A percentile compares a stretch with the other conserved stretches of the same genome.
Evolutionary conservation across 2,329 filamentous ascomycete genomes (phyloP).

Genomic region (Colletotrichum gigasporum): DNA sequence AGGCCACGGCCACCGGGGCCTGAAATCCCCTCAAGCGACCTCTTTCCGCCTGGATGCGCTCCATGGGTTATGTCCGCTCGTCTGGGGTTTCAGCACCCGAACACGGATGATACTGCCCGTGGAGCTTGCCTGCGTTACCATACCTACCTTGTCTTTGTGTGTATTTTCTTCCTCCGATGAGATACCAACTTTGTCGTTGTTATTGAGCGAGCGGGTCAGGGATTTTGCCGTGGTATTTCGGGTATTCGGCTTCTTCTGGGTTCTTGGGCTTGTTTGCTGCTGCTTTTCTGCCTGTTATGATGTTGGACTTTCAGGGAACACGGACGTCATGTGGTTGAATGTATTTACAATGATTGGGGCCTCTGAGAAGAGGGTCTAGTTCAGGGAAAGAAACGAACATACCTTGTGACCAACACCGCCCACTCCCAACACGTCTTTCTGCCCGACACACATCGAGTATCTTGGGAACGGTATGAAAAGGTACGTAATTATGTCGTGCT

Average conservation of each 20-base stretch:
- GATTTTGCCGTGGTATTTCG: neutral
- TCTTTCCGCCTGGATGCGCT: neutral
- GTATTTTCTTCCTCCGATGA: conserved; percentile 16
- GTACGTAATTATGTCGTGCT: neutral
- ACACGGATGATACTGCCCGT: too few relatives aligned
- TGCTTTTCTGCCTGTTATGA: neutral
- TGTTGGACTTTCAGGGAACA: neutral
- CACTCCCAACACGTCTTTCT: too few relatives aligned
- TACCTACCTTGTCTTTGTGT: neutral
- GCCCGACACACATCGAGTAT: too few relatives aligned
- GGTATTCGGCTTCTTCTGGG: neutral
- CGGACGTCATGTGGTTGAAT: neutral
- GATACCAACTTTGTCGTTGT: conserved; percentile 25
- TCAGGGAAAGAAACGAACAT: too few relatives aligned
- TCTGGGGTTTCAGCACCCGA: neutral
- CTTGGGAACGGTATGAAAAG: too few relatives aligned
- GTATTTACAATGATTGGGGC: neutral
- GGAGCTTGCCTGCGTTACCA: too few relatives aligned
- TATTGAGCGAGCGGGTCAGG: conserved; percentile 18
- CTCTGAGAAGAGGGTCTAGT: neutral
- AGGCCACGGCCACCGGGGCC: conserved; percentile 8
- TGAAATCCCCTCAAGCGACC: neutral
- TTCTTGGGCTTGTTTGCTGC: neutral
- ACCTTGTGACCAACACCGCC: too few relatives aligned
- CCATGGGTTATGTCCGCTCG: neutral